Percentiles rank a stretch among this genome's conserved stretches.
phyloP scores from a whole-genome alignment of 805 yeast genomes.

The Candida parachauliodes region DNA sequence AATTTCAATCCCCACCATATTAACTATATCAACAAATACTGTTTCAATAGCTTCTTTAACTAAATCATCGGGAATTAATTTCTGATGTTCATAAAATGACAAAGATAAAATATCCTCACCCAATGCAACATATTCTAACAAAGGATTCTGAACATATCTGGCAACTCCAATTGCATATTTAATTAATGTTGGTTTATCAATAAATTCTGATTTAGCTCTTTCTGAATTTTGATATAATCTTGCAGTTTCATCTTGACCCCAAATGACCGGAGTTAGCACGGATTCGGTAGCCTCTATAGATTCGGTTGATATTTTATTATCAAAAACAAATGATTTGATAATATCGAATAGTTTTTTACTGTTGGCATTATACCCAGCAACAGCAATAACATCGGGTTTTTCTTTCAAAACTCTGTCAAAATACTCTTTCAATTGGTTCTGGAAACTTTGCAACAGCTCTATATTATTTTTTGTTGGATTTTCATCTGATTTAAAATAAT shows the following conservation, averaged over 20 bases:
- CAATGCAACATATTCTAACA: slow-evolving; percentile 80
- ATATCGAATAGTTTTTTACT: slow-evolving; percentile 59
- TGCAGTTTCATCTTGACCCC: slow-evolving; percentile 93
- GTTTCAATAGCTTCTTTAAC: slow-evolving; percentile 68
- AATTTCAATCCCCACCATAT: slow-evolving; percentile 89
- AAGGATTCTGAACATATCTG: slow-evolving; percentile 89
- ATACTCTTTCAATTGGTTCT: slow-evolving; percentile 65
- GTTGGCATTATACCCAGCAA: slow-evolving; percentile 81
- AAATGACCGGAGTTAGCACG: slow-evolving; percentile 65
- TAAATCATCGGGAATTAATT: slow-evolving; percentile 59
- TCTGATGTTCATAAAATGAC: slow-evolving; percentile 70
- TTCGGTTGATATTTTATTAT: slow-evolving; percentile 49
- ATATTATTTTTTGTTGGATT: slow-evolving; percentile 52
- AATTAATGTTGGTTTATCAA: slow-evolving; percentile 76
- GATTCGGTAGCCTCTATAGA: slow-evolving; percentile 27
- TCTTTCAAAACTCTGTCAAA: slow-evolving; percentile 54
- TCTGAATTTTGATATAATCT: slow-evolving; percentile 78
- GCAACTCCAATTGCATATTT: slow-evolving; percentile 88
- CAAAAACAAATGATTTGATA: slow-evolving; percentile 53
- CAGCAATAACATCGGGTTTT: slow-evolving; percentile 83
- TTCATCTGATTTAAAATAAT: slow-evolving; percentile 73
- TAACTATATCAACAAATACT: slow-evolving; percentile 83
- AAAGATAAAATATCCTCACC: slow-evolving; percentile 71
- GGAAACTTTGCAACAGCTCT: slow-evolving; percentile 38
- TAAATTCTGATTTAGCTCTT: slow-evolving; percentile 72